phyloP scores from a whole-genome alignment of 192 early-diverging fungal species.

The Linnemannia zychae region DNA sequence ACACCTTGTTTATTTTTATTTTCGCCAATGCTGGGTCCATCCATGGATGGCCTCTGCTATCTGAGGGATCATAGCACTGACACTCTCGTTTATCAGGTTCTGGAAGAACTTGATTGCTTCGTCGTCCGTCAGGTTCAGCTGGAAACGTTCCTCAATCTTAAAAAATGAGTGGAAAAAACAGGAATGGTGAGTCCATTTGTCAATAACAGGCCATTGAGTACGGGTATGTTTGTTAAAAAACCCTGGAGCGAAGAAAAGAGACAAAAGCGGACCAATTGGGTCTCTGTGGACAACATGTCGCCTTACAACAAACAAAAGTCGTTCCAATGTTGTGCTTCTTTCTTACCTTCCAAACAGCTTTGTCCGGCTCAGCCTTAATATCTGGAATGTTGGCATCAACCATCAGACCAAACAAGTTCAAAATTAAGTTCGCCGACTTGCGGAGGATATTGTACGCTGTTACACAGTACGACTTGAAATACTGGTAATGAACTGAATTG shows the following conservation, averaged over 20 bases:
- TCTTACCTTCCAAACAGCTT: conserved; percentile 91
- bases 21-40: conserved; percentile 89
- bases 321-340: not conserved
- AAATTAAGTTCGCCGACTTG: conserved; percentile 94
- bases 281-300: not conserved
- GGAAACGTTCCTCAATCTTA: conserved; percentile 96
- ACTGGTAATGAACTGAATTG: conserved; percentile 87
- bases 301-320: not conserved
- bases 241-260: not conserved
- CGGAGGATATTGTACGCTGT: conserved; percentile 95
- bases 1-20: conserved; percentile 35
- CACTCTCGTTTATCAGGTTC: conserved; percentile 91
- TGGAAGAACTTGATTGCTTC: conserved; percentile 97
- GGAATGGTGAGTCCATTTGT: not conserved
- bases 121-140: conserved; percentile 91
- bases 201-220: not conserved
- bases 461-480: conserved; percentile 94
- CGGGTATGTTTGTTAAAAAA: not conserved
- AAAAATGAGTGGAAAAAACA: not conserved
- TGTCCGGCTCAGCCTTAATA: conserved; percentile 98
- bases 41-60: conserved; percentile 99
- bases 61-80: conserved; percentile 96
- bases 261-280: not conserved
- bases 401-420: conserved; percentile 99
- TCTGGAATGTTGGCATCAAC: conserved; percentile 97